phyloP scores from a whole-genome alignment of 2,329 filamentous ascomycete species.

The Penicillium paneum region DNA sequence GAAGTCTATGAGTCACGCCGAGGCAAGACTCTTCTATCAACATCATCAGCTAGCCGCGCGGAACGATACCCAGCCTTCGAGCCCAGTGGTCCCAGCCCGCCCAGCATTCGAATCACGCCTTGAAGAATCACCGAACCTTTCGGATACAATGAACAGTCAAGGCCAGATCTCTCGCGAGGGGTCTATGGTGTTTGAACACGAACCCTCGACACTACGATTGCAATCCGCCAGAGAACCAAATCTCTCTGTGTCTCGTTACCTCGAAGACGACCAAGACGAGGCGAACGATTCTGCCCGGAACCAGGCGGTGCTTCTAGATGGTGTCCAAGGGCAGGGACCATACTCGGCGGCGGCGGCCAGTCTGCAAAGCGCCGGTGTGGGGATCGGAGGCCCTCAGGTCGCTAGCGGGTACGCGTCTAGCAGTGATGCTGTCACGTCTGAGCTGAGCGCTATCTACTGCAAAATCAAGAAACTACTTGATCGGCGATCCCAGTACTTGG shows the following conservation, averaged over 20 bases:
- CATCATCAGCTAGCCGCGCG: slow-evolving; percentile 67
- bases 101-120: slow-evolving; percentile 10
- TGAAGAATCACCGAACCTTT: slow-evolving; percentile 4
- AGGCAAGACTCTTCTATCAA: slow-evolving; percentile 95
- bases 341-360: slow-evolving; percentile 52
- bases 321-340: slow-evolving; percentile 57
- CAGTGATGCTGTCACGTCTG: slow-evolving; percentile 76
- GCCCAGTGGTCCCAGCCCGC: slow-evolving; percentile 26
- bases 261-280: slow-evolving; percentile 32
- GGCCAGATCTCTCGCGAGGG: slow-evolving; percentile 2
- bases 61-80: slow-evolving; percentile 37
- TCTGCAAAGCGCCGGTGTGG: slow-evolving; percentile 57
- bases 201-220: slow-evolving; percentile 6
- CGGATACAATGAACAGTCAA: background rate
- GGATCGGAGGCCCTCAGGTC: slow-evolving; percentile 60
- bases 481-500: slow-evolving; percentile 82
- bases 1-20: slow-evolving; percentile 88
- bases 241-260: background rate
- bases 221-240: slow-evolving; percentile 9
- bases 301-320: slow-evolving; percentile 50
- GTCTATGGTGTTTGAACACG: slow-evolving; percentile 13
- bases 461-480: slow-evolving; percentile 90
- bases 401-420: slow-evolving; percentile 64
- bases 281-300: slow-evolving; percentile 50
- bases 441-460: slow-evolving; percentile 80